A percentile compares a stretch with the other conserved stretches of the same genome.
phyloP scores from a whole-genome alignment of 768 basidiomycete genomes.

The Hemileccinum impolitum region DNA sequence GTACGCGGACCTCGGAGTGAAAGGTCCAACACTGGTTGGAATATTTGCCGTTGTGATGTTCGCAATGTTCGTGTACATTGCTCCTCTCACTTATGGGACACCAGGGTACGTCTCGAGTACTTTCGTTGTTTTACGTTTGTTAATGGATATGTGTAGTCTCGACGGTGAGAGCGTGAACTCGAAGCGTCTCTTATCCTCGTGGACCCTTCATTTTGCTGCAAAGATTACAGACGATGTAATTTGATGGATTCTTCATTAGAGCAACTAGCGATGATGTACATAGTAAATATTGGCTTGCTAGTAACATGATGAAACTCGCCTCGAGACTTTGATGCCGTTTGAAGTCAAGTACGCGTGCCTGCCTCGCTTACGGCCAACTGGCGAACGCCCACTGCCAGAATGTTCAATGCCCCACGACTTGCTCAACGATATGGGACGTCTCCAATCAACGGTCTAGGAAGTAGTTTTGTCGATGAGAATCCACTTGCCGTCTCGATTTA shows the following conservation, averaged over 20 bases:
- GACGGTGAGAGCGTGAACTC: slow-evolving; percentile 82
- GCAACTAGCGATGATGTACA: slow-evolving; percentile 16
- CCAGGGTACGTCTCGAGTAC: slow-evolving; percentile 66
- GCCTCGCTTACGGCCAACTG: slow-evolving; percentile 12
- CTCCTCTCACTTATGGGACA: slow-evolving; percentile 94
- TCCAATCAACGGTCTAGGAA: slow-evolving; percentile 58
- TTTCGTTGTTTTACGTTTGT: slow-evolving; percentile 6
- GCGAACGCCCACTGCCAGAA: slow-evolving; percentile 32
- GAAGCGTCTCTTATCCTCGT: slow-evolving; percentile 78
- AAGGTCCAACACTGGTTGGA: slow-evolving; percentile 64
- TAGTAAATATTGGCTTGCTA: slow-evolving; percentile 19
- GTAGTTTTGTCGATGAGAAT: slow-evolving; percentile 74
- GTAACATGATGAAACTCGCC: slow-evolving; percentile 1
- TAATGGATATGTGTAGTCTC: slow-evolving; percentile 49
- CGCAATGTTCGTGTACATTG: slow-evolving; percentile 66
- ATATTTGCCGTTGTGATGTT: slow-evolving; percentile 60
- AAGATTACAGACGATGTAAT: slow-evolving; percentile 49
- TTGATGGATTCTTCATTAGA: slow-evolving; percentile 18
- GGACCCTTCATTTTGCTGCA: slow-evolving; percentile 92
- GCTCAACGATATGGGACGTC: slow-evolving; percentile 62
- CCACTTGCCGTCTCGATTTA: slow-evolving; percentile 71
- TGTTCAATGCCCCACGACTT: slow-evolving; percentile 85
- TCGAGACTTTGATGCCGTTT: neutral
- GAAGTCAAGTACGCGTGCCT: slow-evolving; percentile 9
- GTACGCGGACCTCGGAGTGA: slow-evolving; percentile 73